phyloP scores from a whole-genome alignment of 1,284 basidiomycete species.

The Amylostereum chailletii region DNA sequence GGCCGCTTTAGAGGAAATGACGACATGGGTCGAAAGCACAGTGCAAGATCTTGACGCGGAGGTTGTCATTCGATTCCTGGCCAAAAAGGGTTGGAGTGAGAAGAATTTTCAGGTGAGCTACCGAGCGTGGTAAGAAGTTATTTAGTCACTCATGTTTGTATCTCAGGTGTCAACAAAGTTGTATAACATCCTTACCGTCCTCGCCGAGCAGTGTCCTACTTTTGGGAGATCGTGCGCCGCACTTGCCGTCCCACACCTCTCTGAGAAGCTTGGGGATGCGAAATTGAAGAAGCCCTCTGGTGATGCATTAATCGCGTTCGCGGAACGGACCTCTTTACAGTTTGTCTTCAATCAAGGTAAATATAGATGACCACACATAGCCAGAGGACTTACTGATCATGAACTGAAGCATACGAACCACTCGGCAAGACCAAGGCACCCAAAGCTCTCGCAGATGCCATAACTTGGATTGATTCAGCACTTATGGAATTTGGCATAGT shows the following conservation, averaged over 20 bases:
- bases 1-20: constrained; percentile 82
- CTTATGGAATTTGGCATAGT: constrained; percentile 90
- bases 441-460: constrained; percentile 90
- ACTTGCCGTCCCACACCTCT: constrained; percentile 76
- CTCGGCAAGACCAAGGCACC: constrained; percentile 94
- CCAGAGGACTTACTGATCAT: background rate
- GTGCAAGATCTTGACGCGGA: constrained; percentile 77
- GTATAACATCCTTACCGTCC: constrained; percentile 65
- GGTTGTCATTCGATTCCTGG: constrained; percentile 82
- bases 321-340: constrained; percentile 90
- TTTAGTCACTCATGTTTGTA: constrained; percentile 3
- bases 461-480: constrained; percentile 84
- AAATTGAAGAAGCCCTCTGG: constrained; percentile 98
- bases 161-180: constrained; percentile 80
- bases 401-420: constrained; percentile 73
- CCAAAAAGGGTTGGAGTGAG: constrained; percentile 94
- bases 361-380: constrained; percentile 13
- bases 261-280: constrained; percentile 93
- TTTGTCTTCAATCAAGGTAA: constrained; percentile 90
- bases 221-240: constrained; percentile 87
- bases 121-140: too few relatives aligned
- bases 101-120: constrained; percentile 91
- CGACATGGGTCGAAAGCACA: constrained; percentile 70
- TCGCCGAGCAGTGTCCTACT: constrained; percentile 74
- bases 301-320: constrained; percentile 75